Evolutionary conservation across 139 green algal species (phyloP).

Genomic region (Chlamydomonas sphaeroides): DNA sequence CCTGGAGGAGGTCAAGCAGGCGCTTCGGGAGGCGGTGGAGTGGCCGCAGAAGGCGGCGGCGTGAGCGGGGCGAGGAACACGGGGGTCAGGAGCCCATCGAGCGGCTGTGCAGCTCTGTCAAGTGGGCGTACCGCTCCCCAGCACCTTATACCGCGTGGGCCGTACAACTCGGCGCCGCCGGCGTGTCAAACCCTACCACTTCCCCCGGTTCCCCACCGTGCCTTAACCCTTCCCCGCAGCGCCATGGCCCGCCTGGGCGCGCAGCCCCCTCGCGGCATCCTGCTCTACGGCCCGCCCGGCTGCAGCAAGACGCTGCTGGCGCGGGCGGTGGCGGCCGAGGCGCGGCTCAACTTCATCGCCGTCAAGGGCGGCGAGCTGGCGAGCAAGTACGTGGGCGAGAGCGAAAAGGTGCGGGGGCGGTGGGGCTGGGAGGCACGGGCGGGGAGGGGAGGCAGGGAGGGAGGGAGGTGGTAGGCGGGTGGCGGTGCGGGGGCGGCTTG

Average conservation of each 20-base stretch:
- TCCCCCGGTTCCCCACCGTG: too few relatives aligned
- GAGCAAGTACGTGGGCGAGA: constrained; percentile 88
- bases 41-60: constrained; percentile 55
- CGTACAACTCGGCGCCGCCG: too few relatives aligned
- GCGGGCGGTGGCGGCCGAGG: constrained; percentile 73
- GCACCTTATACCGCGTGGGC: too few relatives aligned
- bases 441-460: neutral
- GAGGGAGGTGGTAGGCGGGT: too few relatives aligned
- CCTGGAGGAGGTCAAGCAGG: constrained; percentile 74
- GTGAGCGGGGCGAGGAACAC: constrained; percentile 11
- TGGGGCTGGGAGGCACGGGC: too few relatives aligned
- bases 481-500: too few relatives aligned
- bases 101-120: neutral
- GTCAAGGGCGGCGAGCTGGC: constrained; percentile 73
- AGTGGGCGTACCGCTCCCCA: neutral
- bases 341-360: constrained; percentile 78
- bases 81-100: too few relatives aligned
- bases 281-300: constrained; percentile 72
- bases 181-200: too few relatives aligned
- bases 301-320: constrained; percentile 92
- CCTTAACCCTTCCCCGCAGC: neutral
- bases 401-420: constrained; percentile 61
- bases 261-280: constrained; percentile 69
- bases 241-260: constrained; percentile 60
- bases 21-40: constrained; percentile 76